Conservation (phyloP, 306 rosid genomes). For the Senna siamea region DNA sequence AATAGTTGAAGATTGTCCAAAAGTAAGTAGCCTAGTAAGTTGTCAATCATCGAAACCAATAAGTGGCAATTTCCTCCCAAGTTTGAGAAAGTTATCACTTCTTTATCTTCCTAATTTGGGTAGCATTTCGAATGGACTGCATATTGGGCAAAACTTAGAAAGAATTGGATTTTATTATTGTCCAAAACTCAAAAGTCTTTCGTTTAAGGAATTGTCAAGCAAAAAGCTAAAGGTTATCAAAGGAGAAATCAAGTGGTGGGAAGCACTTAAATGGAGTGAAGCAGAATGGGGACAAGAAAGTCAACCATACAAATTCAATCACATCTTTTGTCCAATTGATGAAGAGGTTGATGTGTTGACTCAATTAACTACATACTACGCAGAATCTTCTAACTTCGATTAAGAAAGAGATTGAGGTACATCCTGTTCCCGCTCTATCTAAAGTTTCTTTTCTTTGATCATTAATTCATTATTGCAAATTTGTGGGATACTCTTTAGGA, state of each 20-base stretch:
- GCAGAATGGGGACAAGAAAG: background rate
- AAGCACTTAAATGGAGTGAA: background rate
- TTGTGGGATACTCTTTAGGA: too few species aligned
- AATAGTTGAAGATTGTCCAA: constrained; percentile 6
- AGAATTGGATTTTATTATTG: background rate
- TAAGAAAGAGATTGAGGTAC: background rate
- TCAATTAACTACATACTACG: background rate
- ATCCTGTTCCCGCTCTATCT: too few species aligned
- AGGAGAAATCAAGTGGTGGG: background rate
- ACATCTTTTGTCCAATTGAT: constrained; percentile 1
- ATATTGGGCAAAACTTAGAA: background rate
- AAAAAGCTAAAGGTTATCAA: background rate
- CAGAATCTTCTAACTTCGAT: background rate
- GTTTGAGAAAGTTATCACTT: background rate
- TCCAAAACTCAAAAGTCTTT: background rate
- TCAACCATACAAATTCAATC: background rate
- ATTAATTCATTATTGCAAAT: too few species aligned
- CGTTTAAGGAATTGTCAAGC: background rate
- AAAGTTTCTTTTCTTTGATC: too few species aligned
- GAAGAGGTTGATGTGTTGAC: background rate
- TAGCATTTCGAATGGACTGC: background rate
- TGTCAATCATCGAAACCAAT: background rate
- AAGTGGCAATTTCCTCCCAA: background rate
- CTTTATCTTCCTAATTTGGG: background rate
- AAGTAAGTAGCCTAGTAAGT: background rate